Conservation (phyloP, 2,329 filamentous ascomycete genomes). For the Sporothrix humicola region DNA sequence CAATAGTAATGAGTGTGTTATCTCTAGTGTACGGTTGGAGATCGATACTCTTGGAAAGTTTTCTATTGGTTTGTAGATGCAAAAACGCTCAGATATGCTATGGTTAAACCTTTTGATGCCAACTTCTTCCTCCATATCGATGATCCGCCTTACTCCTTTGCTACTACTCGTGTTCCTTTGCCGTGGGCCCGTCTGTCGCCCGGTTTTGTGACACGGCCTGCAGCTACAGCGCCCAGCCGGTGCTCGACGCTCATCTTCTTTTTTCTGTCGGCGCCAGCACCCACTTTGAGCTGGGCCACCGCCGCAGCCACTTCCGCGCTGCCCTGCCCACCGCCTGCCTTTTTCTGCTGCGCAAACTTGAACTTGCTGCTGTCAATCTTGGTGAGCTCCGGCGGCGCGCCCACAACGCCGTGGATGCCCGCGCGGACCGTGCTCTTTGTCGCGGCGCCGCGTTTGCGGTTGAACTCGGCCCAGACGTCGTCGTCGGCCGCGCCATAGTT, state of each 20-base stretch:
- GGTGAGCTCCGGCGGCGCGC: constrained; percentile 75
- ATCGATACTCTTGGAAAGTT: too few relatives aligned
- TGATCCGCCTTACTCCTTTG: not conserved
- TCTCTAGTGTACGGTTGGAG: not conserved
- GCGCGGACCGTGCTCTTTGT: constrained; percentile 47
- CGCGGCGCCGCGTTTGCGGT: constrained; percentile 65
- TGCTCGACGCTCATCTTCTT: not conserved
- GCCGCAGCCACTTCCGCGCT: constrained; percentile 20
- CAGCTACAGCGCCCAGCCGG: constrained; percentile 11
- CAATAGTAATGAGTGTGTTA: not conserved
- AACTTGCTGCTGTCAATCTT: constrained; percentile 68
- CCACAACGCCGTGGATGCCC: constrained; percentile 63
- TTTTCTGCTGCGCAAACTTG: constrained; percentile 45
- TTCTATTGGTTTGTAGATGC: too few relatives aligned
- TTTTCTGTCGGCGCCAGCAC: not conserved
- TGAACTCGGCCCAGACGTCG: constrained; percentile 77
- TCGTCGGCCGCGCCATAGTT: constrained; percentile 52
- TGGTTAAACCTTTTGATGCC: too few relatives aligned
- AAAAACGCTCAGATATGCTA: too few relatives aligned
- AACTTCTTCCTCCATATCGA: not conserved
- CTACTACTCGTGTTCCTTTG: constrained; percentile 6
- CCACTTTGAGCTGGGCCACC: not conserved
- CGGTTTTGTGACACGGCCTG: constrained; percentile 7
- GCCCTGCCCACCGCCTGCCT: constrained; percentile 9
- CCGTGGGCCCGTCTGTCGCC: not conserved